These are phyloP conservation scores for Pestalotiopsis sp. DNA, from an alignment of 2,329 filamentous ascomycete species.

Conservation along the genomic window DNA sequence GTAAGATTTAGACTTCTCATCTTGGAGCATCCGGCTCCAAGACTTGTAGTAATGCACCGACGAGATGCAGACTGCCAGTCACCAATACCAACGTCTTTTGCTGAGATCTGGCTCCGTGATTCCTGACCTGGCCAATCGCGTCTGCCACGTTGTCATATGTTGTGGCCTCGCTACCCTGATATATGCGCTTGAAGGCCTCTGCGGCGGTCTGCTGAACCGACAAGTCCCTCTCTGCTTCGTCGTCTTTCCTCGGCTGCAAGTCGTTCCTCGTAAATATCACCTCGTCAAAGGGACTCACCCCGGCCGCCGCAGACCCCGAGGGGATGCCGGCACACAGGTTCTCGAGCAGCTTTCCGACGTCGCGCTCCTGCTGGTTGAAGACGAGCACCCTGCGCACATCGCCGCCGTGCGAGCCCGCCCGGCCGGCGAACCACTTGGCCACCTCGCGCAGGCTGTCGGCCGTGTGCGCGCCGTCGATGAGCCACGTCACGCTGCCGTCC, in stretches of 20 bases:
- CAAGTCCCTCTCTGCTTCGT: constrained; percentile 57
- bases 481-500: constrained; percentile 65
- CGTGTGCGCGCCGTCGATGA: constrained; percentile 88
- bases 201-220: constrained; percentile 71
- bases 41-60: constrained; percentile 76
- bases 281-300: constrained; percentile 42
- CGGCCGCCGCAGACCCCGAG: neutral
- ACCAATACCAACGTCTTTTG: constrained; percentile 62
- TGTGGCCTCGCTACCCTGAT: constrained; percentile 45
- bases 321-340: constrained; percentile 20
- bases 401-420: constrained; percentile 24
- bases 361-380: constrained; percentile 81
- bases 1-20: constrained; percentile 6
- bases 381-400: constrained; percentile 59
- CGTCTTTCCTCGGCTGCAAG: constrained; percentile 32
- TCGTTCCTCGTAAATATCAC: constrained; percentile 84
- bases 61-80: constrained; percentile 84
- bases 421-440: constrained; percentile 73
- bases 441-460: constrained; percentile 79
- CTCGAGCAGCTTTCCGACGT: constrained; percentile 38
- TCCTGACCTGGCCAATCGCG: constrained; percentile 62
- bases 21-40: constrained; percentile 52
- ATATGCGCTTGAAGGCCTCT: constrained; percentile 58
- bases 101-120: constrained; percentile 33
- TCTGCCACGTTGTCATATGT: constrained; percentile 73